Base-by-base conservation (phyloP, 768 basidiomycete species). In the Leccinum barrowsii region DNA sequence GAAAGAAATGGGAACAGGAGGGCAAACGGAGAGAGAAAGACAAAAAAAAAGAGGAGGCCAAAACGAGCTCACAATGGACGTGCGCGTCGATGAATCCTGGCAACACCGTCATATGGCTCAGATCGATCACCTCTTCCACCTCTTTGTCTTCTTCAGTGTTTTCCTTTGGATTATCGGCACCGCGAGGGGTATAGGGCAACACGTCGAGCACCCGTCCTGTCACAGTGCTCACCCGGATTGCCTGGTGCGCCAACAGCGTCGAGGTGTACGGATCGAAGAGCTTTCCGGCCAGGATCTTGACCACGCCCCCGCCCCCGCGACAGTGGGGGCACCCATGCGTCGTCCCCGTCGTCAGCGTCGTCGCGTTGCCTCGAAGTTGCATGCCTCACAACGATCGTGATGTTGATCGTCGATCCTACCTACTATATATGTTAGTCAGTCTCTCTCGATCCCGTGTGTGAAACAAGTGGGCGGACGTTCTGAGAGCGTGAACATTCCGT, bases 71-170 rank as follows among this genome's bases (percentile, higher is more conserved):
- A 82, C 83, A 65, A 63, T 82, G 84, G 26, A 85, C 84, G 64
- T 85, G 83, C 0, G 74, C 71, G 59, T 85, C 83, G 13, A 84
- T 80, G 55, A 84, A 80, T 1, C 85, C 84, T 11, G 85, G 84
- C 4, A 85, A 70, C 3, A 86, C 71, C 3, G 80, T 82, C 63
- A 75, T 62, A 22, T 73, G 67, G 24, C 24, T 24, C 24, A 24
- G 5, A 24, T 24, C 21, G n/a, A 83, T 71, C 51, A 75, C 70
- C 50, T 76, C 68, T 32, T 67, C 64, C 44, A 34, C 7, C 8
- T 4, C 49, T 8, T 22, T n/a, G 2, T 19, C 42, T 21, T 40
- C 49, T 26, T 42, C 49, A 13, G 13, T 12, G 19, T 11, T 19
- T 42, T n/a, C 17, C 17, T 34, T 34, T 34, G n/a, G 22, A 12